Evolutionary conservation across 2,329 filamentous ascomycete species (phyloP).

Genomic region (Orbilia ellipsospora): DNA sequence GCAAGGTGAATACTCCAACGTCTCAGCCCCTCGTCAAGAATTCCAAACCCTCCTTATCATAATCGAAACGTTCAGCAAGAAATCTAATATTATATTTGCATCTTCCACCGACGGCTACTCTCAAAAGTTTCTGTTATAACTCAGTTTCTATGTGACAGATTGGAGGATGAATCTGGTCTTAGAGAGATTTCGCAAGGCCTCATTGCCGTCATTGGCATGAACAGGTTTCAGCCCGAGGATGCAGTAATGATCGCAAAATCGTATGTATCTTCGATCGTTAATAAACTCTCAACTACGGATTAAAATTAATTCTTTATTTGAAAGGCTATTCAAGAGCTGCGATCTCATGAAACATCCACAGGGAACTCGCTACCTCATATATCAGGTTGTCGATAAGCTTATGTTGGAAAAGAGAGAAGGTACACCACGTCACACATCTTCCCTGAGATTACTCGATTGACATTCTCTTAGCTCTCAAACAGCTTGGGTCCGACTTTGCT

Average conservation of each 20-base stretch:
- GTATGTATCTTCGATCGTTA: slow-evolving; percentile 54
- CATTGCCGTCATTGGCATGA: slow-evolving; percentile 70
- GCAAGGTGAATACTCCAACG: slow-evolving; percentile 65
- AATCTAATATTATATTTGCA: slow-evolving; percentile 40
- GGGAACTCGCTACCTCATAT: slow-evolving; percentile 73
- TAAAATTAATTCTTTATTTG: too few species aligned
- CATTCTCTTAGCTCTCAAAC: slow-evolving; percentile 64
- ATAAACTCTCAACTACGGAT: too few species aligned
- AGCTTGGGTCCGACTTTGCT: slow-evolving; percentile 71
- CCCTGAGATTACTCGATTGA: slow-evolving; percentile 30
- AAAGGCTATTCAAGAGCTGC: slow-evolving; percentile 67
- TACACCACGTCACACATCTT: slow-evolving; percentile 58
- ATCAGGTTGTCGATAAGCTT: slow-evolving; percentile 71
- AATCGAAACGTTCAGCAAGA: slow-evolving; percentile 27
- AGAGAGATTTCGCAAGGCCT: slow-evolving; percentile 70
- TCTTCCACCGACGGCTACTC: slow-evolving; percentile 16
- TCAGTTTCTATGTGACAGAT: slow-evolving; percentile 73
- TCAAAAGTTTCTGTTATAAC: slow-evolving; percentile 71
- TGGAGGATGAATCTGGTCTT: slow-evolving; percentile 68
- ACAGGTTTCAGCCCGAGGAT: slow-evolving; percentile 71
- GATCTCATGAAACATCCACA: slow-evolving; percentile 72
- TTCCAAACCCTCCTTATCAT: slow-evolving; percentile 22
- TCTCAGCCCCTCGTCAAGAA: slow-evolving; percentile 2
- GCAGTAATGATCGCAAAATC: slow-evolving; percentile 64
- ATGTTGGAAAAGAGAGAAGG: slow-evolving; percentile 72